These are phyloP conservation scores for Leishmania tarentolae DNA, from an alignment of 208 protist species.

Conservation along the genomic window DNA sequence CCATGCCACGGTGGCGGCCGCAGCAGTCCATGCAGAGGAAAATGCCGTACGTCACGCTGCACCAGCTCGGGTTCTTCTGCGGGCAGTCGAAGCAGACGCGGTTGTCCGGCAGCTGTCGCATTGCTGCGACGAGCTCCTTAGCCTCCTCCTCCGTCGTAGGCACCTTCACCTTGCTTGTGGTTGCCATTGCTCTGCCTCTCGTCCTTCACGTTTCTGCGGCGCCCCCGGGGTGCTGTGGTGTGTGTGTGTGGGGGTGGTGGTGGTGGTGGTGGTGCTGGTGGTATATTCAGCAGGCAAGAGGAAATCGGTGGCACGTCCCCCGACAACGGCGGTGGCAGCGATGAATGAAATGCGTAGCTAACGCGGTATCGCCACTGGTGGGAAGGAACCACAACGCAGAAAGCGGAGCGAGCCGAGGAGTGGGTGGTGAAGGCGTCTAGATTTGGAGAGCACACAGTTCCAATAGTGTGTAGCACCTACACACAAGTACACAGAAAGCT, in stretches of 20 bases:
- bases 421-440: neutral
- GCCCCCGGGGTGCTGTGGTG: neutral
- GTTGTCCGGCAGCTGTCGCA: constrained; percentile 81
- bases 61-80: constrained; percentile 96
- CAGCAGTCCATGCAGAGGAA: constrained; percentile 98
- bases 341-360: neutral
- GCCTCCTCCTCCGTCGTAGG: constrained; percentile 74
- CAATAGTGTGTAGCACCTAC: neutral
- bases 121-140: constrained; percentile 62
- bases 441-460: neutral
- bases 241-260: neutral
- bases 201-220: neutral
- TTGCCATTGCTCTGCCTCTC: constrained; percentile 13
- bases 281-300: neutral
- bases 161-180: constrained; percentile 21
- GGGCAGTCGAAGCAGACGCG: constrained; percentile 96
- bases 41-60: constrained; percentile 95
- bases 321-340: neutral
- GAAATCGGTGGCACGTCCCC: neutral
- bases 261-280: neutral
- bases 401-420: neutral
- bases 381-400: neutral
- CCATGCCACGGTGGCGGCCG: constrained; percentile 93
- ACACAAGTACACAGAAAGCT: neutral
- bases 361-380: neutral